These are phyloP conservation scores for Iberis pinnata DNA, from an alignment of 345 rosid species.

Conservation along the genomic window DNA sequence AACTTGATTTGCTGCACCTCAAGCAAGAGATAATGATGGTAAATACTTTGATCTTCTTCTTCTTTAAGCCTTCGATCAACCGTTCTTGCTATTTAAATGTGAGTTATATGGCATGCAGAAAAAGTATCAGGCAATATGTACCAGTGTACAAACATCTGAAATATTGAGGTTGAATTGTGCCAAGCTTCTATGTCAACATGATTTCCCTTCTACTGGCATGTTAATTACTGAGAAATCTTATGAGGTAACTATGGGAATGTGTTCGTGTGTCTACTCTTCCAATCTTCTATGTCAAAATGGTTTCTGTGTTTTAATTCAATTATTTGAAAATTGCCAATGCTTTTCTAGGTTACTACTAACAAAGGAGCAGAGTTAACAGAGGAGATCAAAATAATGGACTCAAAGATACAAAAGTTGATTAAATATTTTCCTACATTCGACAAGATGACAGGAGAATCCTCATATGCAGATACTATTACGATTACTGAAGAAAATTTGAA, in stretches of 20 bases:
- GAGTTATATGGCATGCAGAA: constrained; percentile 45
- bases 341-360: constrained; percentile 40
- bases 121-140: constrained; percentile 37
- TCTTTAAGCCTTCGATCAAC: not conserved
- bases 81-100: constrained; percentile 21
- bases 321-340: constrained; percentile 12
- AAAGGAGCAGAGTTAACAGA: constrained; percentile 35
- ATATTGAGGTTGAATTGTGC: constrained; percentile 38
- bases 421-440: constrained; percentile 32
- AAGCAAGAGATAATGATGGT: constrained; percentile 63
- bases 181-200: constrained; percentile 27
- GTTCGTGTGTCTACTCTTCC: constrained; percentile 17
- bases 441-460: constrained; percentile 44
- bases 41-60: constrained; percentile 23
- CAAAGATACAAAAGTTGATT: constrained; percentile 42
- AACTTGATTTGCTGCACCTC: constrained; percentile 45
- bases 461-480: constrained; percentile 34
- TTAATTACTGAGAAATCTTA: constrained; percentile 25
- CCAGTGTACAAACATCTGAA: constrained; percentile 45
- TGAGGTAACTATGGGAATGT: constrained; percentile 40
- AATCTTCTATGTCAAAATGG: not conserved
- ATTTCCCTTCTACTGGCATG: constrained; percentile 20
- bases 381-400: constrained; percentile 46
- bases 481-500: constrained; percentile 41
- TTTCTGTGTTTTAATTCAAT: not conserved